phyloP scores from a whole-genome alignment of 352 stramenopile species.

The Globisporangium heterothallicum region DNA sequence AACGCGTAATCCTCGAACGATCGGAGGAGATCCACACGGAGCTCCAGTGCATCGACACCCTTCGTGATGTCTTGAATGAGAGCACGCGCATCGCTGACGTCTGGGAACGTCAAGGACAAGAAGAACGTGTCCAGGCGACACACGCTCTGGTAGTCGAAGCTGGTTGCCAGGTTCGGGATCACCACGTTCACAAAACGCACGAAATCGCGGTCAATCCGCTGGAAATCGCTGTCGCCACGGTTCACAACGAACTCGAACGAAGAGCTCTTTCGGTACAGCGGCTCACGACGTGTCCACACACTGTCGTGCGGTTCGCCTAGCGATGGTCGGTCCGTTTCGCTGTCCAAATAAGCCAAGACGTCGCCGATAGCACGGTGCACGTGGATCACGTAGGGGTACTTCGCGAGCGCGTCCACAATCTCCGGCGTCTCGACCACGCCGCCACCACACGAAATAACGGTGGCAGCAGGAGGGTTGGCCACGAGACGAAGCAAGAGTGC shows the following conservation, averaged over 20 bases:
- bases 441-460: slow-evolving; percentile 80
- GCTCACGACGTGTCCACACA: slow-evolving; percentile 50
- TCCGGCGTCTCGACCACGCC: slow-evolving; percentile 74
- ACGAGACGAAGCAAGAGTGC: slow-evolving; percentile 57
- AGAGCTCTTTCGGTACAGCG: slow-evolving; percentile 47
- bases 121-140: slow-evolving; percentile 68
- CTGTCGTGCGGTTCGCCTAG: slow-evolving; percentile 52
- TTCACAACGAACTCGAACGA: slow-evolving; percentile 65
- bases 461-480: slow-evolving; percentile 43
- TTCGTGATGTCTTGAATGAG: slow-evolving; percentile 47
- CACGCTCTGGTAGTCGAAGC: slow-evolving; percentile 47
- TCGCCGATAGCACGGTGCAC: slow-evolving; percentile 66
- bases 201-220: slow-evolving; percentile 67
- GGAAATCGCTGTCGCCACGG: slow-evolving; percentile 43
- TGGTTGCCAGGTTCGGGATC: slow-evolving; percentile 33
- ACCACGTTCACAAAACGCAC: slow-evolving; percentile 58
- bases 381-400: slow-evolving; percentile 69
- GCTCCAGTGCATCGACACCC: slow-evolving; percentile 94
- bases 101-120: slow-evolving; percentile 68
- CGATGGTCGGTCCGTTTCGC: slow-evolving; percentile 44
- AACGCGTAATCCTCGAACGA: slow-evolving; percentile 41
- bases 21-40: slow-evolving; percentile 92
- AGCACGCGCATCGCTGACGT: slow-evolving; percentile 39
- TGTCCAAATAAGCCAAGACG: slow-evolving; percentile 57
- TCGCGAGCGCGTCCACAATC: slow-evolving; percentile 51